phyloP scores from a whole-genome alignment of 768 basidiomycete species.

The Fibroporia radiculosa region DNA sequence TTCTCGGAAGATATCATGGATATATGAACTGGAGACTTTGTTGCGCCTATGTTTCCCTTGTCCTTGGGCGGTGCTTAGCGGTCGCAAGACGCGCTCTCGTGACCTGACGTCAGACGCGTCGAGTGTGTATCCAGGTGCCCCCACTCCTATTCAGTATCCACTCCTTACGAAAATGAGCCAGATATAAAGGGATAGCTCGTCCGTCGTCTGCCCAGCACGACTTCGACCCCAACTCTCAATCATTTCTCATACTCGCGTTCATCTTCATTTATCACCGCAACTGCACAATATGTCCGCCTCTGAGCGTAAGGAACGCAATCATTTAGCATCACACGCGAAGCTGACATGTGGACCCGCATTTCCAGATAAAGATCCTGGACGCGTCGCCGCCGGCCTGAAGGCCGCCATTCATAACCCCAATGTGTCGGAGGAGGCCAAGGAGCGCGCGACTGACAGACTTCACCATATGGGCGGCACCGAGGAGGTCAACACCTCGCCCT shows the following conservation, averaged over 20 bases:
- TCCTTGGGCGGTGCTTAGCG: no score
- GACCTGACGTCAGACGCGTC: background rate
- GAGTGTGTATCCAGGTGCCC: background rate
- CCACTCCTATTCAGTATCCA: background rate
- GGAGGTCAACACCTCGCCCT: background rate
- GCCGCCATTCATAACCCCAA: slow-evolving; percentile 53
- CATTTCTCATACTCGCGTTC: background rate
- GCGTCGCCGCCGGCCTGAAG: slow-evolving; percentile 50
- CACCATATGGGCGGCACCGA: slow-evolving; percentile 27
- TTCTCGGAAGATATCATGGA: no score
- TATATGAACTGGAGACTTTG: no score
- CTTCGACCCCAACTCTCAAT: background rate
- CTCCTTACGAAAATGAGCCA: background rate
- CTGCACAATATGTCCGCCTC: background rate
- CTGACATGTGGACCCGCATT: background rate
- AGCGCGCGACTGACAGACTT: slow-evolving; percentile 38
- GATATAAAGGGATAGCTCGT: no score
- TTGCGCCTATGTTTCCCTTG: no score
- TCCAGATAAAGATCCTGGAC: slow-evolving; percentile 30
- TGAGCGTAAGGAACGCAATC: background rate
- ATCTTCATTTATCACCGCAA: background rate
- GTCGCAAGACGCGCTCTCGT: background rate
- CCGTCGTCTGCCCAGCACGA: no score
- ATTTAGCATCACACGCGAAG: background rate
- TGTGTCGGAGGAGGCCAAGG: slow-evolving; percentile 48